These are phyloP conservation scores for Helotiales sp. DNA, from an alignment of 2,329 filamentous ascomycete genomes.

Conservation along the genomic window DNA sequence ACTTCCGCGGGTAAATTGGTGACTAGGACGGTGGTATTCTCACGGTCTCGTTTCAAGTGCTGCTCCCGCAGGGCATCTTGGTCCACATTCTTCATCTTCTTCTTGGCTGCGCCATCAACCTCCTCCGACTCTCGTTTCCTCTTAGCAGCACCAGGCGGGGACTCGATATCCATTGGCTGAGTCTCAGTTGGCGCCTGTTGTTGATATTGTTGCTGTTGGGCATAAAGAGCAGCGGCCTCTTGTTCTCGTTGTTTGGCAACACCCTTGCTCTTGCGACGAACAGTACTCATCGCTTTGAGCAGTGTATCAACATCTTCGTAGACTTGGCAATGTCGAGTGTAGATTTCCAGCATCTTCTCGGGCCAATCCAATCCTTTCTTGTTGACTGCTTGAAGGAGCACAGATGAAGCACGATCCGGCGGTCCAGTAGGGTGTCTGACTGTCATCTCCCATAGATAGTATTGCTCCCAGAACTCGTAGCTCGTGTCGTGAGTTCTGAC, in stretches of 20 bases:
- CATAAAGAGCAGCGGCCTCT: slow-evolving; percentile 61
- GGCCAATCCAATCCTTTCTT: slow-evolving; percentile 71
- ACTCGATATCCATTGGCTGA: slow-evolving; percentile 30
- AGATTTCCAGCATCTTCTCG: slow-evolving; percentile 73
- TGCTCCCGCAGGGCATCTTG: slow-evolving; percentile 39
- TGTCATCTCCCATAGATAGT: slow-evolving; percentile 86
- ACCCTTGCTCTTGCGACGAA: slow-evolving; percentile 66
- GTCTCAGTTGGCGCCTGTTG: slow-evolving; percentile 28
- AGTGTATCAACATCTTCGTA: slow-evolving; percentile 80
- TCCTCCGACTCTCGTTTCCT: slow-evolving; percentile 69
- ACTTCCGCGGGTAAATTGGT: slow-evolving; percentile 71
- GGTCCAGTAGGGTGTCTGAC: slow-evolving; percentile 43
- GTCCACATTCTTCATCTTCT: slow-evolving; percentile 59
- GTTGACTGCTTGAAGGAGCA: slow-evolving; percentile 70
- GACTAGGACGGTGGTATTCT: slow-evolving; percentile 84
- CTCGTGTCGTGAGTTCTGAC: slow-evolving; percentile 68
- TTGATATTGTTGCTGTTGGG: slow-evolving; percentile 33
- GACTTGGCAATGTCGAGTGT: slow-evolving; percentile 80
- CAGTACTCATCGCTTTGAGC: slow-evolving; percentile 70
- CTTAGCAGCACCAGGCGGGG: slow-evolving; percentile 49
- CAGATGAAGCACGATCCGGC: slow-evolving; percentile 73
- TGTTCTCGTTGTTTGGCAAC: slow-evolving; percentile 64
- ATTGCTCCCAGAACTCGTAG: slow-evolving; percentile 92
- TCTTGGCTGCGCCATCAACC: slow-evolving; percentile 55
- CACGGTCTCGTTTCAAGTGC: slow-evolving; percentile 75